phyloP scores from a whole-genome alignment of 148 eudicot species.

The Camellia lanceoleosa region DNA sequence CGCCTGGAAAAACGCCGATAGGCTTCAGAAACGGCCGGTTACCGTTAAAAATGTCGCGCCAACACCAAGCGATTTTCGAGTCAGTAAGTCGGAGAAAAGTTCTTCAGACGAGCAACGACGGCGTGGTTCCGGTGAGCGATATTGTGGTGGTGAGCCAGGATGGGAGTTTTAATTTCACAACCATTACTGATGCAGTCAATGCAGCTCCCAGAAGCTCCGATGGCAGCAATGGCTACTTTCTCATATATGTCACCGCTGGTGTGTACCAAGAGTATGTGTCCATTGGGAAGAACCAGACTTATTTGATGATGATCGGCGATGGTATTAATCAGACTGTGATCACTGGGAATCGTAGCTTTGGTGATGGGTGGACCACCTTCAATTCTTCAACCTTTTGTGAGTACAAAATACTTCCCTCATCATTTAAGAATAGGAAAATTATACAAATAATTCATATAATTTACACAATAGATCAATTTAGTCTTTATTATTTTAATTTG shows the following conservation, averaged over 20 bases:
- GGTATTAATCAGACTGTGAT: constrained; percentile 82
- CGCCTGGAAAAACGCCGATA: constrained; percentile 12
- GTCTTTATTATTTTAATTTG: too few species aligned
- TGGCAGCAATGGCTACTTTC: constrained; percentile 46
- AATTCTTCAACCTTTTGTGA: constrained; percentile 77
- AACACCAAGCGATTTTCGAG: constrained; percentile 26
- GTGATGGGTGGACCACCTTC: constrained; percentile 73
- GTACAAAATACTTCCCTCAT: background rate
- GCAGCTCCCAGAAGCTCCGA: constrained; percentile 57
- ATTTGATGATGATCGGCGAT: constrained; percentile 82
- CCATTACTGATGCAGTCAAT: constrained; percentile 52
- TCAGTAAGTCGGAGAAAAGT: constrained; percentile 29
- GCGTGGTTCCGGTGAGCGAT: constrained; percentile 38
- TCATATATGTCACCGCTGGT: constrained; percentile 66
- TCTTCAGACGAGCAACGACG: constrained; percentile 28
- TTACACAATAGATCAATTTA: too few species aligned
- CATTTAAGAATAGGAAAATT: too few species aligned
- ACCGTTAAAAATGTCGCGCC: constrained; percentile 40
- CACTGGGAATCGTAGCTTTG: constrained; percentile 64
- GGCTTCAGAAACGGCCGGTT: constrained; percentile 33
- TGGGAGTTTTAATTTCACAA: constrained; percentile 48
- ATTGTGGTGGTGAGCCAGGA: constrained; percentile 58
- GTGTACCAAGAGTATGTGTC: constrained; percentile 63
- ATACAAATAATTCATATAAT: too few species aligned
- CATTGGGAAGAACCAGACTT: constrained; percentile 55